phyloP scores from a whole-genome alignment of 768 basidiomycete species.

The Panaeolus cyanescens region DNA sequence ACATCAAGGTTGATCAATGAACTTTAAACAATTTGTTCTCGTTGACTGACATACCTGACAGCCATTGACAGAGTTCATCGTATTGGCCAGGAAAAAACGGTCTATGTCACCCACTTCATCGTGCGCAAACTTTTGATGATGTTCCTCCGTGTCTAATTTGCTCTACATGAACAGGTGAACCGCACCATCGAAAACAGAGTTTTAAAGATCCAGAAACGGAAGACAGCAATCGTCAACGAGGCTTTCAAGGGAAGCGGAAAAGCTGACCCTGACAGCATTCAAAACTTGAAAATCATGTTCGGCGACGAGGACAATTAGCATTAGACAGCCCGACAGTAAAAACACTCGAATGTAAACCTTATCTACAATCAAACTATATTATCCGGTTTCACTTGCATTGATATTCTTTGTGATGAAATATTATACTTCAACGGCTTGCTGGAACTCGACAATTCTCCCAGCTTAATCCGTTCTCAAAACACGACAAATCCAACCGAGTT shows the following conservation, averaged over 20 bases:
- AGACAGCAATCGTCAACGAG: conserved; percentile 84
- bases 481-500: conserved; percentile 7
- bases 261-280: conserved; percentile 69
- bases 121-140: conserved; percentile 39
- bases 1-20: conserved; percentile 61
- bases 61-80: conserved; percentile 87
- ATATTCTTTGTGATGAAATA: too few species aligned
- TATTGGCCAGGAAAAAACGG: conserved; percentile 80
- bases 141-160: background rate
- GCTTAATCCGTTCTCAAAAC: conserved; percentile 3
- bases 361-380: too few species aligned
- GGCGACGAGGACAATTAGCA: conserved; percentile 38
- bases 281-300: conserved; percentile 84
- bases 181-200: conserved; percentile 83
- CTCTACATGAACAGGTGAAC: conserved; percentile 46
- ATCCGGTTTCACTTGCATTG: too few species aligned
- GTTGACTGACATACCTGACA: background rate
- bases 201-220: conserved; percentile 80
- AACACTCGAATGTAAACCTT: too few species aligned
- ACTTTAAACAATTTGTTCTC: background rate
- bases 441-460: background rate
- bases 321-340: background rate
- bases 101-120: conserved; percentile 85
- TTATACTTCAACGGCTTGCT: background rate
- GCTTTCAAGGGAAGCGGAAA: conserved; percentile 69